Conservation (phyloP, 2,329 filamentous ascomycete genomes). For the Microcyclospora tardicrescens region DNA sequence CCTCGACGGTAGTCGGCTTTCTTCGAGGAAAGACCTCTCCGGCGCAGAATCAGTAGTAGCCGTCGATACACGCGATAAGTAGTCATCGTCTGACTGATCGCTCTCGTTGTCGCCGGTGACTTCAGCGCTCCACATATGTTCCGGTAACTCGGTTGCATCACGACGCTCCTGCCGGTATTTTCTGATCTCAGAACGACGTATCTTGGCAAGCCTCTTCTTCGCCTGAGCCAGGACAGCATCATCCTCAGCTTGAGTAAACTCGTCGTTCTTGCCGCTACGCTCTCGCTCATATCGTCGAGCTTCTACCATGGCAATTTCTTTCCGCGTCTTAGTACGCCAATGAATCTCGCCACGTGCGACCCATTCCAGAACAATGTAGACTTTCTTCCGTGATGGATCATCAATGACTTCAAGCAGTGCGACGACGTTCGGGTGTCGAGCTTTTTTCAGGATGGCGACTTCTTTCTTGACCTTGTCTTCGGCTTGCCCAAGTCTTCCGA, state of each 20-base stretch:
- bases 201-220: constrained; percentile 45
- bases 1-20: constrained; percentile 14
- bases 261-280: constrained; percentile 37
- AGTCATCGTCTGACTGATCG: constrained; percentile 29
- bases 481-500: constrained; percentile 61
- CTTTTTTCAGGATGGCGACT: constrained; percentile 97
- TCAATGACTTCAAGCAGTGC: constrained; percentile 94
- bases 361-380: constrained; percentile 94
- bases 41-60: constrained; percentile 15
- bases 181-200: constrained; percentile 24
- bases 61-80: constrained; percentile 24
- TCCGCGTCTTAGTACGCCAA: constrained; percentile 74
- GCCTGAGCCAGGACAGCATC: constrained; percentile 29
- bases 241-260: constrained; percentile 31
- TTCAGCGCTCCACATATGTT: constrained; percentile 68
- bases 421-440: constrained; percentile 92
- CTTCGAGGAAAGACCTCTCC: constrained; percentile 6
- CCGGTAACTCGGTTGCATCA: constrained; percentile 32
- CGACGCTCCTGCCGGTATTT: constrained; percentile 19
- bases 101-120: constrained; percentile 52
- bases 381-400: constrained; percentile 89
- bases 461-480: constrained; percentile 84
- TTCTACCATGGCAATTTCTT: constrained; percentile 72
- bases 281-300: constrained; percentile 67
- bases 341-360: constrained; percentile 88